phyloP scores from a whole-genome alignment of 1,284 basidiomycete species.

The Ganoderma sinense region DNA sequence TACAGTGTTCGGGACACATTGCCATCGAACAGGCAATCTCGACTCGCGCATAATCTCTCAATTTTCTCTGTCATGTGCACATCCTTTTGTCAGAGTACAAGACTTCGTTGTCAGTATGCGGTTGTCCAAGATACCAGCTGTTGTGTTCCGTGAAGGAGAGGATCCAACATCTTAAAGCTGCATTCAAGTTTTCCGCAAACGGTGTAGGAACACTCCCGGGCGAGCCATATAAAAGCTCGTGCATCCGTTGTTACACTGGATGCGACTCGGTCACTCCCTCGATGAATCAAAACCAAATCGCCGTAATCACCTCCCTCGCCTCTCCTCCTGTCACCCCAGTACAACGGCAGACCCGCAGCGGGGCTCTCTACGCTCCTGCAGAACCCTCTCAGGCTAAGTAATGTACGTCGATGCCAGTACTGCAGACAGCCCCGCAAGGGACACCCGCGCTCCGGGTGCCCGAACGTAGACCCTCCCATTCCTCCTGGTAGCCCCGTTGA shows the following conservation, averaged over 20 bases:
- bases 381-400: background rate
- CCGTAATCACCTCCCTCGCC: background rate
- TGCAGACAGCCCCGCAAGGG: background rate
- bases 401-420: background rate
- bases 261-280: background rate
- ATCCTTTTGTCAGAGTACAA: no score
- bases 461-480: background rate
- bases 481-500: background rate
- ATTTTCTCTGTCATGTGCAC: background rate
- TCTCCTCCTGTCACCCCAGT: background rate
- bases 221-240: background rate
- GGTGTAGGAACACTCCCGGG: background rate
- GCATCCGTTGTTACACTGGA: background rate
- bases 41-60: no score
- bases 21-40: no score
- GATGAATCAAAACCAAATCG: constrained; percentile 1
- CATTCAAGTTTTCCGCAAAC: background rate
- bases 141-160: no score
- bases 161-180: background rate
- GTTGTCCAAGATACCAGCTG: background rate
- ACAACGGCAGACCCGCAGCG: background rate
- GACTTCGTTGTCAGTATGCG: no score
- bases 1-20: no score
- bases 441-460: background rate
- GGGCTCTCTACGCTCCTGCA: background rate